Evolutionary conservation across 2,329 filamentous ascomycete genomes (phyloP).

Genomic region (Pezicula radicicola): DNA sequence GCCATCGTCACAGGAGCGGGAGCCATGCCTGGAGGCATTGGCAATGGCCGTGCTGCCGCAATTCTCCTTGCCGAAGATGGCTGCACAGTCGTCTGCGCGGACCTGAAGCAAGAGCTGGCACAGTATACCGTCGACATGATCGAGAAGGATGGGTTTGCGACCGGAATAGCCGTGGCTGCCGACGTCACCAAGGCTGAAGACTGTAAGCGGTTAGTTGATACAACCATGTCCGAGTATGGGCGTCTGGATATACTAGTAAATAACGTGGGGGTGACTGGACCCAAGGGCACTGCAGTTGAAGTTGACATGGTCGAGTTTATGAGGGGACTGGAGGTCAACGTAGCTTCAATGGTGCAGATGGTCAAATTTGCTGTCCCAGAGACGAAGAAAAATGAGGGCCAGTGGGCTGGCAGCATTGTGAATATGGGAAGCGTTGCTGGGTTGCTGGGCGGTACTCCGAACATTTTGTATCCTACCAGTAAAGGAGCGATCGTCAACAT

Average conservation of each 20-base stretch:
- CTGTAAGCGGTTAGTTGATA: constrained; percentile 38
- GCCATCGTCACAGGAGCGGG: constrained; percentile 60
- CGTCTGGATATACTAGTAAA: constrained; percentile 62
- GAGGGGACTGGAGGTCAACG: too few species aligned
- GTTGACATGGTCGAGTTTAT: too few species aligned
- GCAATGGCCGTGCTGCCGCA: constrained; percentile 55
- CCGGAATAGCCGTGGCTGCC: constrained; percentile 39
- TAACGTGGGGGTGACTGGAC: too few species aligned
- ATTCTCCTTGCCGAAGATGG: constrained; percentile 58
- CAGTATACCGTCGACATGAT: constrained; percentile 52
- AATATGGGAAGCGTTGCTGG: too few species aligned
- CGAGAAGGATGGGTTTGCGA: constrained; percentile 34
- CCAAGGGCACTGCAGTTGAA: too few species aligned
- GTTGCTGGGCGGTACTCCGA: too few species aligned
- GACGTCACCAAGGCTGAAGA: constrained; percentile 52
- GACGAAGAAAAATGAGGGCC: too few species aligned
- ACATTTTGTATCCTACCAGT: too few species aligned
- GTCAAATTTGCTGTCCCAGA: too few species aligned
- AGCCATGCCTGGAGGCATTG: constrained; percentile 52
- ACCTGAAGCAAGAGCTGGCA: constrained; percentile 46
- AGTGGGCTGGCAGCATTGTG: too few species aligned
- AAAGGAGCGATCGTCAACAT: too few species aligned
- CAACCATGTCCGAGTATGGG: constrained; percentile 46
- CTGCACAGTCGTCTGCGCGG: constrained; percentile 54
- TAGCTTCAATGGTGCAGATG: too few species aligned